phyloP scores from a whole-genome alignment of 163 green algal species.

The Scenedesmus sp. region DNA sequence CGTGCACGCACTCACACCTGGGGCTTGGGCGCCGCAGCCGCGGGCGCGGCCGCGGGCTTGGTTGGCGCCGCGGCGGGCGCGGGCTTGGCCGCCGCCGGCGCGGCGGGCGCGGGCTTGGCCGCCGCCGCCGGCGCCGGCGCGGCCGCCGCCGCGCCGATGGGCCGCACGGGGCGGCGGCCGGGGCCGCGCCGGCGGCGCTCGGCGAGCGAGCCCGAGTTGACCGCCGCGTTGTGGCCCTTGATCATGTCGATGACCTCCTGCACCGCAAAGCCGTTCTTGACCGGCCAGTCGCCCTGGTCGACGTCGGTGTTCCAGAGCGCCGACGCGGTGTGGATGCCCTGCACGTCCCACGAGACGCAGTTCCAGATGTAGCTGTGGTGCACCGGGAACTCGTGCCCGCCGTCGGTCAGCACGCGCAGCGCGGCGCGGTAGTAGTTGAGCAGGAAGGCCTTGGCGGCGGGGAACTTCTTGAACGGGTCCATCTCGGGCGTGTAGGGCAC shows the following conservation, averaged over 20 bases:
- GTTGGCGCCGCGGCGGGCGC: not conserved
- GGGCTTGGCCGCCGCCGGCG: not conserved
- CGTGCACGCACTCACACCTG: too few species aligned
- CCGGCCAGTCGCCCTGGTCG: constrained; percentile 1
- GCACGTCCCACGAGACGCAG: constrained; percentile 37
- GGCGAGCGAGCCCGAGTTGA: not conserved
- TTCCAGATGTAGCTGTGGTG: constrained; percentile 42
- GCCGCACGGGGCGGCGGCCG: too few species aligned
- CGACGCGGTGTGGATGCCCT: constrained; percentile 40
- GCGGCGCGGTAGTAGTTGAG: constrained; percentile 31
- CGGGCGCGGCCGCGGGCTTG: not conserved
- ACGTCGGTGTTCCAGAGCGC: constrained; percentile 39
- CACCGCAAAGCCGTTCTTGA: constrained; percentile 29
- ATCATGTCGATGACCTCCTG: constrained; percentile 43
- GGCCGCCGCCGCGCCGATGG: not conserved
- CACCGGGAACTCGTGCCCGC: constrained; percentile 21
- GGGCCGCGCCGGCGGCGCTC: not conserved
- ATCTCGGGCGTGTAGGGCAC: not conserved
- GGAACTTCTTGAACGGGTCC: constrained; percentile 34
- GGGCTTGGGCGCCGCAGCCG: too few species aligned
- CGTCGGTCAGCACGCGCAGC: constrained; percentile 1
- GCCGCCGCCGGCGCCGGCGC: too few species aligned
- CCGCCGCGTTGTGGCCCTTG: constrained; percentile 32
- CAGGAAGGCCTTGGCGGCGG: constrained; percentile 6
- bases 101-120: too few species aligned